A percentile compares a stretch with the other conserved stretches of the same genome.
These are phyloP conservation scores for Talaromyces sp. DNA, from an alignment of 2,329 filamentous ascomycete genomes.

Conservation along the genomic window DNA sequence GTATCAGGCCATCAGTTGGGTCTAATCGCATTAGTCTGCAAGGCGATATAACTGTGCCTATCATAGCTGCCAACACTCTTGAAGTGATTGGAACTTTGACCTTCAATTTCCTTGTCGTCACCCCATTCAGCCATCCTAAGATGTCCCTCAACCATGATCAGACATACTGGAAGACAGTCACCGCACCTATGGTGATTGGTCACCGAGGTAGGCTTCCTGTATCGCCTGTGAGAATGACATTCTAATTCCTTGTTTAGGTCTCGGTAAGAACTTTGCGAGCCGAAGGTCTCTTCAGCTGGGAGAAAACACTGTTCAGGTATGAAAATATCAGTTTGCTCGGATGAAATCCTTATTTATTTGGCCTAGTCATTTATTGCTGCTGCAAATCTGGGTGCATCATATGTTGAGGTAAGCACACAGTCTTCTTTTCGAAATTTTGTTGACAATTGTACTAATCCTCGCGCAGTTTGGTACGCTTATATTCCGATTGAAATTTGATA, in stretches of 20 bases:
- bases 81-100: conserved; percentile 93
- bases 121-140: conserved; percentile 87
- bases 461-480: conserved; percentile 25
- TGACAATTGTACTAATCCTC: neutral
- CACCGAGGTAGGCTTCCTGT: conserved; percentile 49
- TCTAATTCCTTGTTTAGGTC: conserved; percentile 56
- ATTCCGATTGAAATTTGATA: neutral
- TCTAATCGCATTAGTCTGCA: conserved; percentile 86
- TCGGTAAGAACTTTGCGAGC: conserved; percentile 84
- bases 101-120: conserved; percentile 95
- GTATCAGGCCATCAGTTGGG: conserved; percentile 77
- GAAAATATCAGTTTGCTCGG: neutral
- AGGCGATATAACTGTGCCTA: conserved; percentile 87
- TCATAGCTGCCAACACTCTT: conserved; percentile 73
- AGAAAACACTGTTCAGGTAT: conserved; percentile 77
- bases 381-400: conserved; percentile 79
- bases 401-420: conserved; percentile 56
- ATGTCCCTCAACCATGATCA: conserved; percentile 80
- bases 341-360: neutral
- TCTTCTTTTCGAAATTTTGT: neutral
- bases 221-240: conserved; percentile 1
- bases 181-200: conserved; percentile 78
- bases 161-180: conserved; percentile 94
- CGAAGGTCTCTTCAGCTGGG: conserved; percentile 88
- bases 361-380: conserved; percentile 81